These are phyloP conservation scores for Mallotus nudiflorus DNA, from an alignment of 345 rosid species.

Conservation along the genomic window DNA sequence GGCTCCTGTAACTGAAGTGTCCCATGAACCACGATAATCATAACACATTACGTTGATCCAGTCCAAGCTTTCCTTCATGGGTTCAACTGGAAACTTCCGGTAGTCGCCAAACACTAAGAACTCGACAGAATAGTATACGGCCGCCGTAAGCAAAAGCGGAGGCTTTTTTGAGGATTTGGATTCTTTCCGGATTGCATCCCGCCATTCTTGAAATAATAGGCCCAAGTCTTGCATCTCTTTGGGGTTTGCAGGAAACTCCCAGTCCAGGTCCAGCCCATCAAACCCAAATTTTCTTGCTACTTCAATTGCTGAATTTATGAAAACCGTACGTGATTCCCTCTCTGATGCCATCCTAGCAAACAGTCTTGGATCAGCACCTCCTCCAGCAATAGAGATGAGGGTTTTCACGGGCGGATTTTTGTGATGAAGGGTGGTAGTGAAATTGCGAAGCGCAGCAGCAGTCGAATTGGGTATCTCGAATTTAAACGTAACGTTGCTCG, in stretches of 20 bases:
- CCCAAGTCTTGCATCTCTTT: slow-evolving; percentile 42
- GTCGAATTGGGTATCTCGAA: slow-evolving; percentile 29
- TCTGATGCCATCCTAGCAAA: slow-evolving; percentile 41
- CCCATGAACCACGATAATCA: slow-evolving; percentile 57
- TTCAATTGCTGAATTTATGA: slow-evolving; percentile 45
- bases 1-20: slow-evolving; percentile 41
- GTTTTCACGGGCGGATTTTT: slow-evolving; percentile 44
- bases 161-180: slow-evolving; percentile 36
- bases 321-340: slow-evolving; percentile 28
- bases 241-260: slow-evolving; percentile 51
- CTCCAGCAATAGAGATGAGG: slow-evolving; percentile 51
- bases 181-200: slow-evolving; percentile 35
- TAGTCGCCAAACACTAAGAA: slow-evolving; percentile 21
- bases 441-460: slow-evolving; percentile 28
- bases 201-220: slow-evolving; percentile 43
- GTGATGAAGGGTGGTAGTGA: slow-evolving; percentile 46
- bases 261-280: slow-evolving; percentile 63
- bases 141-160: slow-evolving; percentile 52
- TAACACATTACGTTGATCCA: slow-evolving; percentile 64
- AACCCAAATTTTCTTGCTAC: slow-evolving; percentile 45
- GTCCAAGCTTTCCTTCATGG: slow-evolving; percentile 47
- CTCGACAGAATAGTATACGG: slow-evolving; percentile 47
- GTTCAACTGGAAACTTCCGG: slow-evolving; percentile 33
- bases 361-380: slow-evolving; percentile 16
- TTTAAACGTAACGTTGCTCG: slow-evolving; percentile 37